Conservation (phyloP, 192 early-diverging fungal species). For the Mortierella hygrophila region DNA sequence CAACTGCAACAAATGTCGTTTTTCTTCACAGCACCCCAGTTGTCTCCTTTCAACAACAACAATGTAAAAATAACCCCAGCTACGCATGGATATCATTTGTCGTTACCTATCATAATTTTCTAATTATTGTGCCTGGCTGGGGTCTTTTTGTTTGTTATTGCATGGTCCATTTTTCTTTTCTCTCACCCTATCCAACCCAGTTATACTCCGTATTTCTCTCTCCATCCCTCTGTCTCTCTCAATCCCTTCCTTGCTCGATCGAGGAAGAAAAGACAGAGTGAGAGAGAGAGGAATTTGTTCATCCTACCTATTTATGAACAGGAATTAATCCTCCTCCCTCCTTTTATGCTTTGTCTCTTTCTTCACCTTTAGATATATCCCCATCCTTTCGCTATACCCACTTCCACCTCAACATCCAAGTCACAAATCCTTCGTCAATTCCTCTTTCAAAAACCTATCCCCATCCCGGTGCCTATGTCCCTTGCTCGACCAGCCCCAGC, state of each 20-base stretch:
- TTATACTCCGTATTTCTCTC: not conserved
- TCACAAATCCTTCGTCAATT: slow-evolving; percentile 11
- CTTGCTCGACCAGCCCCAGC: slow-evolving; percentile 25
- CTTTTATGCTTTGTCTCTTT: too few species aligned
- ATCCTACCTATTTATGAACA: not conserved
- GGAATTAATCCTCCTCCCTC: not conserved
- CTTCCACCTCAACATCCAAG: not conserved
- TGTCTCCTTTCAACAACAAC: slow-evolving; percentile 25
- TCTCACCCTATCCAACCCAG: not conserved
- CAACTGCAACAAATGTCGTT: slow-evolving; percentile 16
- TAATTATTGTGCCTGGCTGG: not conserved
- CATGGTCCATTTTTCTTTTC: not conserved
- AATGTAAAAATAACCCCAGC: slow-evolving; percentile 18
- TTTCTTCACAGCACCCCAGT: slow-evolving; percentile 14
- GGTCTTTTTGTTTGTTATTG: not conserved
- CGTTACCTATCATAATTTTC: slow-evolving; percentile 9
- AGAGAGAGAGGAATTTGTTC: not conserved
- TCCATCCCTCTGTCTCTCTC: not conserved
- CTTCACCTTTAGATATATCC: slow-evolving; percentile 9
- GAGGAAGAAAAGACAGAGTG: too few species aligned
- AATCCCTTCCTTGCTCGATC: not conserved
- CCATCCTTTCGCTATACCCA: slow-evolving; percentile 21
- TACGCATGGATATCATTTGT: not conserved
- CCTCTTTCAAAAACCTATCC: slow-evolving; percentile 21
- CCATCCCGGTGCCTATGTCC: slow-evolving; percentile 23